A percentile compares a stretch with the other conserved stretches of the same genome.
Evolutionary conservation across 2,329 filamentous ascomycete species (phyloP).

Genomic region (Trichoderma oligosporum): DNA sequence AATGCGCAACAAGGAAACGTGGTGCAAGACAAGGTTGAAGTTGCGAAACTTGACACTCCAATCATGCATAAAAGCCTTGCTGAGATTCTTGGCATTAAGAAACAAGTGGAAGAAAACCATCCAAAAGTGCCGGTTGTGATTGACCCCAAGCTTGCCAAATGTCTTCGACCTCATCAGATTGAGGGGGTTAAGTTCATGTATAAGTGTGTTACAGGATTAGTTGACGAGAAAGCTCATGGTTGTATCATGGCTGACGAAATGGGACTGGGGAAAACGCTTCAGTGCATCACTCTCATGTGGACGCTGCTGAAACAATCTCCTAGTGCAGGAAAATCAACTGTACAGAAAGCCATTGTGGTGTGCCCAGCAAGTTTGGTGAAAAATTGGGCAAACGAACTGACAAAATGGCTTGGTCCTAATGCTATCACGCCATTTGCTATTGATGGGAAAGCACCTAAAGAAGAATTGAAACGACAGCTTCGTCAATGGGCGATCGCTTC

Average conservation of each 20-base stretch:
- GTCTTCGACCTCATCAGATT: slow-evolving; percentile 92
- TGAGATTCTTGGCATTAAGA: slow-evolving; percentile 92
- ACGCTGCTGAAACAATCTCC: slow-evolving; percentile 93
- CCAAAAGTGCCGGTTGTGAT: slow-evolving; percentile 97
- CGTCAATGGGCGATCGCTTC: slow-evolving; percentile 92
- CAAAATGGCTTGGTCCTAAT: slow-evolving; percentile 93
- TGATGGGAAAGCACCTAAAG: slow-evolving; percentile 93
- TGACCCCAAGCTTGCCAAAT: slow-evolving; percentile 82
- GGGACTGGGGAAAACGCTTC: slow-evolving; percentile 94
- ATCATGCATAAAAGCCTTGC: slow-evolving; percentile 91
- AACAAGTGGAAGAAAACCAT: slow-evolving; percentile 72
- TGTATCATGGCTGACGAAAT: slow-evolving; percentile 99
- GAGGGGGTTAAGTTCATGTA: slow-evolving; percentile 99
- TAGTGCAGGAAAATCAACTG: slow-evolving; percentile 87
- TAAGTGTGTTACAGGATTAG: slow-evolving; percentile 87
- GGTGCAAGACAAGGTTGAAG: slow-evolving; percentile 26
- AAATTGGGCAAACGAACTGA: slow-evolving; percentile 96
- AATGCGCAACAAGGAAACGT: slow-evolving; percentile 33
- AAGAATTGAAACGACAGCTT: slow-evolving; percentile 84
- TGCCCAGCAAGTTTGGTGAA: slow-evolving; percentile 94
- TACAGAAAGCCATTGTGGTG: slow-evolving; percentile 94
- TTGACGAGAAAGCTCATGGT: slow-evolving; percentile 88
- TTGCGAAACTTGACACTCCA: slow-evolving; percentile 63
- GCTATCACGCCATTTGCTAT: slow-evolving; percentile 92
- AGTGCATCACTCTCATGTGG: slow-evolving; percentile 97